Percentiles rank a stretch among this genome's conserved stretches.
phyloP scores from a whole-genome alignment of 2,329 filamentous ascomycete species.

The Fusarium haematococcum region DNA sequence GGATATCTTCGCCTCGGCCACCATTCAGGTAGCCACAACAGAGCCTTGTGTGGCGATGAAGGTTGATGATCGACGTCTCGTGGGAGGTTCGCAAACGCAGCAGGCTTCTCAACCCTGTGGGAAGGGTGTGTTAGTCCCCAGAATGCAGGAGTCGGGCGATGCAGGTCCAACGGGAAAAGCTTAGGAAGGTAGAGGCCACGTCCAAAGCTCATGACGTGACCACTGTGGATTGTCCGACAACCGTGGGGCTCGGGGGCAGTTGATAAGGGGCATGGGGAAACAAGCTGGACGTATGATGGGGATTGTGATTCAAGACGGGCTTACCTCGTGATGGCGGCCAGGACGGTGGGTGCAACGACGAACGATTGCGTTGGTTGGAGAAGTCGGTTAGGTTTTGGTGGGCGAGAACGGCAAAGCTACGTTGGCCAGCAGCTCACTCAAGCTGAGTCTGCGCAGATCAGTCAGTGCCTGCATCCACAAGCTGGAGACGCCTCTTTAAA shows the following conservation, averaged over 20 bases:
- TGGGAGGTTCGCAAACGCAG: slow-evolving; percentile 27
- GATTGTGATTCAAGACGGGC: slow-evolving; percentile 22
- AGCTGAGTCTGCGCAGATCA: slow-evolving; percentile 29
- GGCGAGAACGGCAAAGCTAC: slow-evolving; percentile 29
- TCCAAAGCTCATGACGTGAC: slow-evolving; percentile 41
- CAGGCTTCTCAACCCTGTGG: slow-evolving; percentile 23
- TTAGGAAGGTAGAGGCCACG: slow-evolving; percentile 35
- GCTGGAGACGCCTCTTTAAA: slow-evolving; percentile 25
- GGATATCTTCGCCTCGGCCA: slow-evolving; percentile 34
- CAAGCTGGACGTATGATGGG: slow-evolving; percentile 5
- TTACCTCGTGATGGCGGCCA: slow-evolving; percentile 29
- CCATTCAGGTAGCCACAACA: slow-evolving; percentile 41
- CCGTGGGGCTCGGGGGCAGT: slow-evolving; percentile 20
- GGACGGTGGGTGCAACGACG: slow-evolving; percentile 33
- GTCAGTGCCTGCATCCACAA: slow-evolving; percentile 37
- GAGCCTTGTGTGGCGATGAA: slow-evolving; percentile 30
- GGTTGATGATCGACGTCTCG: slow-evolving; percentile 20
- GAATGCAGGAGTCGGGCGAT: not conserved
- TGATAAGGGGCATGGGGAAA: slow-evolving; percentile 21
- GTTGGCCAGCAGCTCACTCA: slow-evolving; percentile 35
- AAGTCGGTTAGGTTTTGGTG: slow-evolving; percentile 23
- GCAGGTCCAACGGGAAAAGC: not conserved
- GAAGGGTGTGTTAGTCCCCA: slow-evolving; percentile 18
- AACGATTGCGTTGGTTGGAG: slow-evolving; percentile 21
- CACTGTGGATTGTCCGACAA: slow-evolving; percentile 26